These are phyloP conservation scores for Aquilaria yunnanensis DNA, from an alignment of 345 rosid species.

Conservation along the genomic window DNA sequence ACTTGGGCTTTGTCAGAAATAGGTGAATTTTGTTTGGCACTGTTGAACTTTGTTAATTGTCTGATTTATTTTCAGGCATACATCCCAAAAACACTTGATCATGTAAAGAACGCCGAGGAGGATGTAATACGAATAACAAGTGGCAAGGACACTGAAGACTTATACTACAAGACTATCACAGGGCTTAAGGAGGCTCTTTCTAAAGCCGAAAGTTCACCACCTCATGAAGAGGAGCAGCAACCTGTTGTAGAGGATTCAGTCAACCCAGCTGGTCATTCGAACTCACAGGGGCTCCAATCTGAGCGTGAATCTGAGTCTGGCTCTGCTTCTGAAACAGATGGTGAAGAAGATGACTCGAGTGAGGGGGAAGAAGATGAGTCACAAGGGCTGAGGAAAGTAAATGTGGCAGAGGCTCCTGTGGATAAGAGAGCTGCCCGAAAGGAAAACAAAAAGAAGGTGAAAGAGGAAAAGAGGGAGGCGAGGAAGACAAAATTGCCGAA, in stretches of 20 bases:
- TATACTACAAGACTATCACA: conserved; percentile 75
- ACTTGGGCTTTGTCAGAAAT: background rate
- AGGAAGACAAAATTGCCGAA: conserved; percentile 84
- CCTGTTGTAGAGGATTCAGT: conserved; percentile 15
- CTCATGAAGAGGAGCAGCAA: conserved; percentile 13
- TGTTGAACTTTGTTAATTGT: background rate
- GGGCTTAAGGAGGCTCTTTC: conserved; percentile 75
- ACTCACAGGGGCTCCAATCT: conserved; percentile 10
- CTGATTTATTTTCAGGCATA: conserved; percentile 41
- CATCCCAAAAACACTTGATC: conserved; percentile 81
- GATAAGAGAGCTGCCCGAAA: conserved; percentile 86
- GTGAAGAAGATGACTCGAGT: conserved; percentile 34
- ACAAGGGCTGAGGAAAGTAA: conserved; percentile 13
- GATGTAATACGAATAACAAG: conserved; percentile 68
- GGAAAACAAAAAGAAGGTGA: conserved; percentile 94
- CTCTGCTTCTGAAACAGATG: conserved; percentile 23
- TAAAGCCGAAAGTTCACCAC: conserved; percentile 15
- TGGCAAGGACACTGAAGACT: conserved; percentile 69
- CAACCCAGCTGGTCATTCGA: conserved; percentile 4
- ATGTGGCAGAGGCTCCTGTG: conserved; percentile 19
- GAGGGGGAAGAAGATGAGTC: conserved; percentile 23
- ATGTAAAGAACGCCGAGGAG: conserved; percentile 67
- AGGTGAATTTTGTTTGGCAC: background rate
- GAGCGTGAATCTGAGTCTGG: conserved; percentile 24
- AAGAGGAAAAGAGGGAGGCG: conserved; percentile 88